Conservation (phyloP, 2,329 filamentous ascomycete genomes). For the Penicillium glabrum region DNA sequence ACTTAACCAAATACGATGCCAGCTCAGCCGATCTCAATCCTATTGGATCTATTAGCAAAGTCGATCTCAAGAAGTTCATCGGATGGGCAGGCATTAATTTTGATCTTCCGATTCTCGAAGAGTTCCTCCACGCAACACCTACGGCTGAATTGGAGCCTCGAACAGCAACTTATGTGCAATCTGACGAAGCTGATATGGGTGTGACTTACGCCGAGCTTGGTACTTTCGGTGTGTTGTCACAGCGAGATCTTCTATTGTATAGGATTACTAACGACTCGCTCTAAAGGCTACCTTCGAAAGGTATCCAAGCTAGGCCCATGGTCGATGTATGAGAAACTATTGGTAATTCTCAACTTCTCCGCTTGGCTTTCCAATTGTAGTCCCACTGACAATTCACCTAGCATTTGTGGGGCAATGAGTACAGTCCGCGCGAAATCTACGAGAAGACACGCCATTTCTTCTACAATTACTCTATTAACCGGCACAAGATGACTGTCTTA, state of each 20-base stretch:
- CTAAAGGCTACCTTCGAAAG: slow-evolving; percentile 51
- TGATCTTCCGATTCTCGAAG: slow-evolving; percentile 62
- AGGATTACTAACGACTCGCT: not conserved
- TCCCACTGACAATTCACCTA: not conserved
- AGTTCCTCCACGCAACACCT: slow-evolving; percentile 64
- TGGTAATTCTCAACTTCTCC: slow-evolving; percentile 18
- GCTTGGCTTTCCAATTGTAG: not conserved
- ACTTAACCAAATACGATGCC: slow-evolving; percentile 71
- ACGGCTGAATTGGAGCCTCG: slow-evolving; percentile 68
- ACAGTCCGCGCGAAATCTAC: slow-evolving; percentile 45
- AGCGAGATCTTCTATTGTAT: not conserved
- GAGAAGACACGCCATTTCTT: slow-evolving; percentile 49
- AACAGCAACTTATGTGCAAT: slow-evolving; percentile 60
- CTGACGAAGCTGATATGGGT: slow-evolving; percentile 58
- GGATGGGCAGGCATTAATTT: slow-evolving; percentile 62
- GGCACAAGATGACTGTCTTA: slow-evolving; percentile 64
- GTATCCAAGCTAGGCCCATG: slow-evolving; percentile 55
- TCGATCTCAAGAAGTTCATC: slow-evolving; percentile 71
- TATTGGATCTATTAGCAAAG: slow-evolving; percentile 58
- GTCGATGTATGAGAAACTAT: slow-evolving; percentile 54
- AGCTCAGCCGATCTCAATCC: slow-evolving; percentile 51
- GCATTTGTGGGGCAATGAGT: slow-evolving; percentile 48
- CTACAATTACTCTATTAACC: slow-evolving; percentile 59
- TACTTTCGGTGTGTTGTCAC: slow-evolving; percentile 43
- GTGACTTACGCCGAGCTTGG: slow-evolving; percentile 57